These are phyloP conservation scores for Chenopodium album DNA, from an alignment of 148 eudicot genomes.

Conservation along the genomic window DNA sequence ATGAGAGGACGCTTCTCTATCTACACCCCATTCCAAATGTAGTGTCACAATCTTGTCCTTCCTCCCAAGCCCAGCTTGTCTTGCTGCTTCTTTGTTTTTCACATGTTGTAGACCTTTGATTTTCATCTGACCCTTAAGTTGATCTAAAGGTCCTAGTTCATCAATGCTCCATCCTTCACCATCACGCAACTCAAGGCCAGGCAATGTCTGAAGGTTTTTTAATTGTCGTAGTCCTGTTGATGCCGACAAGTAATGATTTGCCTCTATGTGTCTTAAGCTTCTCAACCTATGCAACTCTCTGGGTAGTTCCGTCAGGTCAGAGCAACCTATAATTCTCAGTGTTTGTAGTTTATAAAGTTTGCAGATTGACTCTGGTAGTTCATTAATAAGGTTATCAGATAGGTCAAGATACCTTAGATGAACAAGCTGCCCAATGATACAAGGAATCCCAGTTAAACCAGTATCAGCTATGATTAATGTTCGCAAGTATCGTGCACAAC, in stretches of 20 bases:
- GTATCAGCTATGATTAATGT: background rate
- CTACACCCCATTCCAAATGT: background rate
- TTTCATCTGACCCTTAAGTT: background rate
- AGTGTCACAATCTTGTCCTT: conserved; percentile 1
- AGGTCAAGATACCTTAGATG: conserved; percentile 16
- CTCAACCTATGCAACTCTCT: conserved; percentile 6
- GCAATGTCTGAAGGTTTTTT: conserved; percentile 21
- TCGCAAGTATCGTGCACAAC: conserved; percentile 9
- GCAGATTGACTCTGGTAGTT: conserved; percentile 8
- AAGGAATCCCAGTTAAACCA: background rate
- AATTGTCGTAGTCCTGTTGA: background rate
- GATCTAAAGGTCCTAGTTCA: conserved; percentile 5
- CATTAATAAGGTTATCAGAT: background rate
- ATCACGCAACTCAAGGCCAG: background rate
- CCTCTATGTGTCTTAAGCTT: conserved; percentile 9
- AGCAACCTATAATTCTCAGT: background rate
- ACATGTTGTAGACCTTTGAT: conserved; percentile 9
- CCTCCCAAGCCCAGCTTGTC: background rate
- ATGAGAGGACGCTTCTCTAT: background rate
- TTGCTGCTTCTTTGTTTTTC: conserved; percentile 7
- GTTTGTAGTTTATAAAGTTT: conserved; percentile 25
- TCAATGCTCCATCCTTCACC: conserved; percentile 10
- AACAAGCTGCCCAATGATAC: background rate
- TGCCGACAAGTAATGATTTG: too few species aligned
- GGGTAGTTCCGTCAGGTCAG: background rate